Evolutionary conservation across 371 early-diverging fungal genomes (phyloP), one percentile per base, ranked within the genome.

Genomic region (Apophysomyces variabilis): DNA sequence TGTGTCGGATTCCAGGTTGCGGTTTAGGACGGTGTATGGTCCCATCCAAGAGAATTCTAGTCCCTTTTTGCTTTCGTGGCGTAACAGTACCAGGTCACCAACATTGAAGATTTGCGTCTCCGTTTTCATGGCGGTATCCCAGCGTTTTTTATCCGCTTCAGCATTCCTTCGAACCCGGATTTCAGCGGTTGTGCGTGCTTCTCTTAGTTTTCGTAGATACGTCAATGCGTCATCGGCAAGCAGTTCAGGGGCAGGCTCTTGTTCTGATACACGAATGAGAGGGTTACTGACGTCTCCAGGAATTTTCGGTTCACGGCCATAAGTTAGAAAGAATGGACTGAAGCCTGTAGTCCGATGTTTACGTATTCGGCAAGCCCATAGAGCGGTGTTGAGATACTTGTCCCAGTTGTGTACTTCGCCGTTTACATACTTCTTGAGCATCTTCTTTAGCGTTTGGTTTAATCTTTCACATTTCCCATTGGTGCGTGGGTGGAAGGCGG

Each of bases 381-480:
- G 36, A 7, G 67, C 59, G 3, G 64, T 46, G 12, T 65, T 39
- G 11, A 66, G 26, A 61, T 46, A 66, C n/a, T 66, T 64, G 18
- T 63, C 12, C 66, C 61, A 67, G 14, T 39, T 38, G 50, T 63
- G 39, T 9, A 67, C 50, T 5, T 9, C 57, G 3, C 64, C 65
- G 54, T 75, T 70, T 4, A 73, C 45, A 21, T 67, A 56, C 39
- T 78, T 66, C 32, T 64, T 39, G 11, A 67, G 13, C 68, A 67
- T 67, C n/a, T 57, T 14, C 38, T 67, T 67, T 0, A 62, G 14
- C 0, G 54, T 62, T 12, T 50, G 41, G 35, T 63, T 67, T 35
- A 65, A 58, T 0, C 69, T 56, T 63, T 75, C 75, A 0, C 57
- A 66, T 54, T 66, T 67, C 6, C 76, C 71, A 36, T 66, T 61